These are phyloP conservation scores for Pachysandra terminalis DNA, from an alignment of 164 flowering plant genomes.

Conservation along the genomic window DNA sequence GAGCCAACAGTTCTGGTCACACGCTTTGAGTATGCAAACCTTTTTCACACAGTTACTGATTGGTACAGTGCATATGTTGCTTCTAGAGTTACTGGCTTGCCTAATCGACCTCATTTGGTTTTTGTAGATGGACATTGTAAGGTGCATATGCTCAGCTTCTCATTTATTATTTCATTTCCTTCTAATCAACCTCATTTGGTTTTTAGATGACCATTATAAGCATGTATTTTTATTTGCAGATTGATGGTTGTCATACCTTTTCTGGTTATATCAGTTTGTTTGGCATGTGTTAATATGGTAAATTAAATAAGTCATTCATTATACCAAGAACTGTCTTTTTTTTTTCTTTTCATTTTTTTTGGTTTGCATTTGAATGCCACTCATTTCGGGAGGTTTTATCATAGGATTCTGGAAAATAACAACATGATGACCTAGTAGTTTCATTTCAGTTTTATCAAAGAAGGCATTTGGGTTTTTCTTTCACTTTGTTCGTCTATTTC, in stretches of 20 bases:
- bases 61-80: constrained; percentile 94
- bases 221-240: not conserved
- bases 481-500: not conserved
- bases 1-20: constrained; percentile 86
- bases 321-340: not conserved
- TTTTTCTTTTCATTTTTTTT: too few species aligned
- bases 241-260: not conserved
- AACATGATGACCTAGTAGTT: too few species aligned
- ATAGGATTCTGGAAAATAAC: too few species aligned
- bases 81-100: constrained; percentile 83
- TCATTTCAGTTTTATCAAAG: too few species aligned
- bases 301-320: not conserved
- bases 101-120: constrained; percentile 77
- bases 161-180: not conserved
- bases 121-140: constrained; percentile 88
- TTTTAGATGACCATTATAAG: too few species aligned
- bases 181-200: too few species aligned
- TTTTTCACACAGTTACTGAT: constrained; percentile 92
- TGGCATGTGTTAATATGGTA: not conserved
- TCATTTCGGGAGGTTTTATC: too few species aligned
- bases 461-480: too few species aligned
- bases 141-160: constrained; percentile 34
- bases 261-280: not conserved
- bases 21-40: constrained; percentile 94
- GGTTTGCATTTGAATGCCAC: too few species aligned